Evolutionary conservation across 2,329 filamentous ascomycete species (phyloP).

Genomic region (Lasiodiplodia gonubiensis): DNA sequence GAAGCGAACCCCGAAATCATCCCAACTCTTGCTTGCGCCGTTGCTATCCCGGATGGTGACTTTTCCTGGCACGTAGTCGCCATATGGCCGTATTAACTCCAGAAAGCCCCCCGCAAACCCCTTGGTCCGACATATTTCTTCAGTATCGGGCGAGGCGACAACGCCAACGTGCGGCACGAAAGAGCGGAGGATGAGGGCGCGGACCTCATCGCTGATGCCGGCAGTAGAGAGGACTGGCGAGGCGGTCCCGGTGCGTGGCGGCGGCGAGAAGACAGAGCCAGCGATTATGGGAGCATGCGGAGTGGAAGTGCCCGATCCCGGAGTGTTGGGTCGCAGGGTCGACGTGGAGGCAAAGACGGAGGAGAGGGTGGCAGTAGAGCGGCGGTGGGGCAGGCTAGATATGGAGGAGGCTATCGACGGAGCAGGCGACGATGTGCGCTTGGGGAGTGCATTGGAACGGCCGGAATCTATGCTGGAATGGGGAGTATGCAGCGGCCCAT

Average conservation of each 20-base stretch:
- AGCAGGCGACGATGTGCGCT: constrained; percentile 62
- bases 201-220: constrained; percentile 59
- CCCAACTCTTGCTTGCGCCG: constrained; percentile 79
- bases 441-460: constrained; percentile 62
- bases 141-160: constrained; percentile 84
- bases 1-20: constrained; percentile 91
- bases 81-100: constrained; percentile 87
- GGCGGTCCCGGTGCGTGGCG: constrained; percentile 43
- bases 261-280: constrained; percentile 54
- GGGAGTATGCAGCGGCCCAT: constrained; percentile 42
- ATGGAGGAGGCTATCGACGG: constrained; percentile 58
- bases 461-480: constrained; percentile 64
- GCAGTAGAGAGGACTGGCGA: constrained; percentile 43
- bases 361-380: constrained; percentile 59
- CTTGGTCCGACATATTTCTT: constrained; percentile 79
- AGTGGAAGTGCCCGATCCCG: constrained; percentile 52
- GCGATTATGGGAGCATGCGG: constrained; percentile 44
- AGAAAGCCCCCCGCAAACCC: constrained; percentile 82
- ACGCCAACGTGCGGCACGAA: constrained; percentile 91
- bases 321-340: constrained; percentile 48
- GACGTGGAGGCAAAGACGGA: constrained; percentile 60
- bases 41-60: constrained; percentile 90
- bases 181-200: constrained; percentile 75
- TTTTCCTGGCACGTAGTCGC: constrained; percentile 84
- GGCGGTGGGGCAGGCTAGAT: constrained; percentile 59